A percentile compares a stretch with the other conserved stretches of the same genome.
Evolutionary conservation across 139 green algal species (phyloP).

Genomic region (Pleodorina starrii): DNA sequence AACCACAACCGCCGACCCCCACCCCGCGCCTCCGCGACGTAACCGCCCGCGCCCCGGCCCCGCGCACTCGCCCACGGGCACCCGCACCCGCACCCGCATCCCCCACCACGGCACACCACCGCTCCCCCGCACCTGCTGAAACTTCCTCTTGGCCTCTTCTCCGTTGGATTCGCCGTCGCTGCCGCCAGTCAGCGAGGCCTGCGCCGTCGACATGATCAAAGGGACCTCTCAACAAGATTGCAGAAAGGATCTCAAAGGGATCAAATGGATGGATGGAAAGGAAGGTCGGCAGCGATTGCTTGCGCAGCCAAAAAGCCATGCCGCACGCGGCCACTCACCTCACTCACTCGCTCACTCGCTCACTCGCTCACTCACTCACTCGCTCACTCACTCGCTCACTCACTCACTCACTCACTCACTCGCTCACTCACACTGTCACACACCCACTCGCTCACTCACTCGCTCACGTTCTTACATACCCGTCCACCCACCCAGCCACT

Average conservation of each 20-base stretch:
- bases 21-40: not conserved
- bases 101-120: too few relatives aligned
- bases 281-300: not conserved
- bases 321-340: too few relatives aligned
- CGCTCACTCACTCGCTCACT: not conserved
- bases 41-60: not conserved
- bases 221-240: not conserved
- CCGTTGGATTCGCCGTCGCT: not conserved
- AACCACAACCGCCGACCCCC: not conserved
- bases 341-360: not conserved
- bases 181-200: conserved; percentile 25
- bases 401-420: not conserved
- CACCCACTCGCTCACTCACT: not conserved
- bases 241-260: not conserved
- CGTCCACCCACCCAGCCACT: not conserved
- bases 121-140: conserved; percentile 19
- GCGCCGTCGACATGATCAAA: not conserved
- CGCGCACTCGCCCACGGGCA: too few relatives aligned
- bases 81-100: too few relatives aligned
- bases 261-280: not conserved
- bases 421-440: not conserved
- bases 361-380: not conserved
- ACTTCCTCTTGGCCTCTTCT: conserved; percentile 3
- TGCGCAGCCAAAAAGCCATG: not conserved
- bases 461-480: not conserved